These are phyloP conservation scores for Botryotinia narcissicola DNA, from an alignment of 2,329 filamentous ascomycete species.

Conservation along the genomic window DNA sequence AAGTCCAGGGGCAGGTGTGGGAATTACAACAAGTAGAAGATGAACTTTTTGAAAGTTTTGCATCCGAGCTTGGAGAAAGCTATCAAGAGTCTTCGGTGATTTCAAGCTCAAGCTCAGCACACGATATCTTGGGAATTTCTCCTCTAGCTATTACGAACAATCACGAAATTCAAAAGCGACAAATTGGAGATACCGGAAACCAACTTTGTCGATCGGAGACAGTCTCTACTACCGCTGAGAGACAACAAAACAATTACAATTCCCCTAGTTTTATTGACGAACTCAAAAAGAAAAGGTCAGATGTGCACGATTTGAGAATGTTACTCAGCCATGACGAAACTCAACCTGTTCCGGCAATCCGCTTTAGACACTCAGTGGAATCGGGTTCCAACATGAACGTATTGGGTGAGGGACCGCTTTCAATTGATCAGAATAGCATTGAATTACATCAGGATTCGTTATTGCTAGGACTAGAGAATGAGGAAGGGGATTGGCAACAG, in stretches of 20 bases:
- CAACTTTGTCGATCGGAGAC: accelerated
- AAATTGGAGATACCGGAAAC: neutral
- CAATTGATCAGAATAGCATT: neutral
- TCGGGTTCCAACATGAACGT: neutral
- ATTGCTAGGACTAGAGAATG: neutral
- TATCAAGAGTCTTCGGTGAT: slow-evolving; percentile 14
- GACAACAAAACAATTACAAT: neutral
- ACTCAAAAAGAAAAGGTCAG: neutral
- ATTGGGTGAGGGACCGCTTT: too few species aligned
- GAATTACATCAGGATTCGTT: neutral
- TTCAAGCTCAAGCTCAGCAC: slow-evolving; percentile 7
- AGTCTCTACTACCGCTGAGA: neutral
- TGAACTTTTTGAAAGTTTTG: slow-evolving; percentile 23
- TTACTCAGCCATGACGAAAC: neutral
- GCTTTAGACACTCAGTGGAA: neutral
- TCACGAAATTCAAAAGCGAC: neutral
- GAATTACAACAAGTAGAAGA: slow-evolving; percentile 27
- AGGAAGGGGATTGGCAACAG: too few species aligned
- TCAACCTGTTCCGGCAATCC: neutral
- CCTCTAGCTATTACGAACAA: neutral
- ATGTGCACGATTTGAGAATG: neutral
- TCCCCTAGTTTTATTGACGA: neutral
- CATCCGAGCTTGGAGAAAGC: slow-evolving; percentile 25
- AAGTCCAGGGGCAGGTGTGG: slow-evolving; percentile 29
- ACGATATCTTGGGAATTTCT: neutral